A percentile compares a stretch with the other conserved stretches of the same genome.
phyloP scores from a whole-genome alignment of 306 rosid species.

The Heteromeles arbutifolia region DNA sequence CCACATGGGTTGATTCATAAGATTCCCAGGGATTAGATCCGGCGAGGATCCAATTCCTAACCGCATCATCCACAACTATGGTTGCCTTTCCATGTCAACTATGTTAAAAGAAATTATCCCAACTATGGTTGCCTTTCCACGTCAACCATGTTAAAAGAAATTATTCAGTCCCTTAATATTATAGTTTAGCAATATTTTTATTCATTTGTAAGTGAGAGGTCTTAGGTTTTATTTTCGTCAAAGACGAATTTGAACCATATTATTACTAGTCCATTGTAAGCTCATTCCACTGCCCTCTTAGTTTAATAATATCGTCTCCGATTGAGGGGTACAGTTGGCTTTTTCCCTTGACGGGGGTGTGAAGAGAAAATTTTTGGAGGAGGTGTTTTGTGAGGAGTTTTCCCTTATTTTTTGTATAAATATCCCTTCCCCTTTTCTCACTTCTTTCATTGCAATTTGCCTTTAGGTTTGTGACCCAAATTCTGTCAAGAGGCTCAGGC shows the following conservation, averaged over 20 bases:
- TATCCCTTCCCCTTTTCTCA: not conserved
- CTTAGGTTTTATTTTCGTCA: fast-evolving
- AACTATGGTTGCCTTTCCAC: not conserved
- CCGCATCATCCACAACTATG: not conserved
- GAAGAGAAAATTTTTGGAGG: not conserved
- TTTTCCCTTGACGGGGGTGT: not conserved
- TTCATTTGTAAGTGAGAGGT: fast-evolving
- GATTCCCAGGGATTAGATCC: too few species aligned
- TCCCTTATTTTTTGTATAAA: too few species aligned
- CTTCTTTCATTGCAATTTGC: not conserved
- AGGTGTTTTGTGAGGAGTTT: not conserved
- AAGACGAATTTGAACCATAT: fast-evolving
- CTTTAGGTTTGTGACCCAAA: not conserved
- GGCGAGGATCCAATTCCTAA: too few species aligned
- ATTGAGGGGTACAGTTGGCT: not conserved
- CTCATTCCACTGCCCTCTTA: too few species aligned
- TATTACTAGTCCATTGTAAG: fast-evolving
- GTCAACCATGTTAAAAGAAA: not conserved
- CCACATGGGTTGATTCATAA: too few species aligned
- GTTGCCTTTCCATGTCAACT: not conserved
- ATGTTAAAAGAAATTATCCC: not conserved
- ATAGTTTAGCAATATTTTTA: too few species aligned
- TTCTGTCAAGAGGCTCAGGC: too few species aligned
- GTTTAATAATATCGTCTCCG: not conserved
- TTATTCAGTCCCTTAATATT: fast-evolving